Percentiles rank a stretch among this genome's conserved stretches.
These are phyloP conservation scores for Debaryomyces psychrophilus DNA, from an alignment of 1,139 yeast species.

Conservation along the genomic window DNA sequence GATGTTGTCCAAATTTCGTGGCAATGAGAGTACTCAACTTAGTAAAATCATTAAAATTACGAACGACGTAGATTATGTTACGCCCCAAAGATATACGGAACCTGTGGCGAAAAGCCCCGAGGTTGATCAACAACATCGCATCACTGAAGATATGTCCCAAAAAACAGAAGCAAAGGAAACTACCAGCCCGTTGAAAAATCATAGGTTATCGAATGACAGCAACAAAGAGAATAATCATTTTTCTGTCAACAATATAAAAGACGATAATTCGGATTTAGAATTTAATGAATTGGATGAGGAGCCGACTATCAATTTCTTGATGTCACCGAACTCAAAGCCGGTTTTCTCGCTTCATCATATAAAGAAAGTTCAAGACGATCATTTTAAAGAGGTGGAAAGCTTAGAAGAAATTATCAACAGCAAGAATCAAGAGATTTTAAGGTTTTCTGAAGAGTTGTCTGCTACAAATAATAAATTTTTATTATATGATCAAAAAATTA, in stretches of 20 bases:
- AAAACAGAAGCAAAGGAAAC: slow-evolving; percentile 21
- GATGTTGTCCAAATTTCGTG: not conserved
- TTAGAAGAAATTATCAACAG: slow-evolving; percentile 20
- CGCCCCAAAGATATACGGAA: slow-evolving; percentile 49
- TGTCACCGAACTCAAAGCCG: slow-evolving; percentile 43
- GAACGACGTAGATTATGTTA: slow-evolving; percentile 27
- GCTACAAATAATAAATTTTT: slow-evolving; percentile 24
- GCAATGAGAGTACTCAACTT: slow-evolving; percentile 25
- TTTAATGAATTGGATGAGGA: slow-evolving; percentile 22
- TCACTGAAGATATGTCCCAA: slow-evolving; percentile 15
- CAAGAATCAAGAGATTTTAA: slow-evolving; percentile 23
- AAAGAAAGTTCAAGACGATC: slow-evolving; percentile 31
- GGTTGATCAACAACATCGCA: slow-evolving; percentile 38
- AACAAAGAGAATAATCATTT: not conserved
- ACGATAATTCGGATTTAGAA: slow-evolving; percentile 12
- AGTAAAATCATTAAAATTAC: slow-evolving; percentile 22
- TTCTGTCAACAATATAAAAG: slow-evolving; percentile 10
- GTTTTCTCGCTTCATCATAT: slow-evolving; percentile 37
- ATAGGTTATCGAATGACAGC: slow-evolving; percentile 8
- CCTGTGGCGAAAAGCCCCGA: slow-evolving; percentile 46
- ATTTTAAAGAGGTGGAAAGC: slow-evolving; percentile 23
- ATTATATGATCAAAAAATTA: slow-evolving; percentile 23
- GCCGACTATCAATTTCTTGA: slow-evolving; percentile 35
- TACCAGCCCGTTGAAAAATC: slow-evolving; percentile 30
- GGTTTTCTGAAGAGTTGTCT: slow-evolving; percentile 24